Evolutionary conservation across 768 basidiomycete species (phyloP).

Genomic region (Macrolepiota dolichaula): DNA sequence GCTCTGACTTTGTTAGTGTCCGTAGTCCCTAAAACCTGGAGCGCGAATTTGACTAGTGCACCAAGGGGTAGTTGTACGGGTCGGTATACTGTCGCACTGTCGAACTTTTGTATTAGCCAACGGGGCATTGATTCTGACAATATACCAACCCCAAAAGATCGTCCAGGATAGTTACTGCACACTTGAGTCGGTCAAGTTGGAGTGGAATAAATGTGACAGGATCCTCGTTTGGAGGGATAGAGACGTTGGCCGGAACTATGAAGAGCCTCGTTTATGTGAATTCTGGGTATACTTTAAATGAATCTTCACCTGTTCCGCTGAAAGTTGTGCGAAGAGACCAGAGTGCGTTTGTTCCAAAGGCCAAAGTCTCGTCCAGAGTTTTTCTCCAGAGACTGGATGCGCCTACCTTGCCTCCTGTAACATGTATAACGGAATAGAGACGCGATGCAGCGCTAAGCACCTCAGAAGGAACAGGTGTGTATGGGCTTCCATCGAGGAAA

Average conservation of each 20-base stretch:
- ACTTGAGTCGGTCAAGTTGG: constrained; percentile 58
- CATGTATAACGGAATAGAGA: constrained; percentile 61
- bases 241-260: constrained; percentile 1
- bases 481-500: constrained; percentile 52
- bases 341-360: constrained; percentile 65
- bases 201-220: constrained; percentile 49
- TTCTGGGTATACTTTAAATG: background rate
- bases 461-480: constrained; percentile 33
- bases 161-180: constrained; percentile 53
- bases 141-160: constrained; percentile 39
- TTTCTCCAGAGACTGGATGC: constrained; percentile 72
- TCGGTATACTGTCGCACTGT: constrained; percentile 52
- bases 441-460: constrained; percentile 47
- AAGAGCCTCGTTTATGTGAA: background rate
- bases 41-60: constrained; percentile 47
- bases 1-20: constrained; percentile 26
- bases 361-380: constrained; percentile 65
- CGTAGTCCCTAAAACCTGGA: constrained; percentile 40
- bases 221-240: constrained; percentile 30
- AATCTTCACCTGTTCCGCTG: constrained; percentile 37
- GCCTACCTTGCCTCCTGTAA: constrained; percentile 78
- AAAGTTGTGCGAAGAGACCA: constrained; percentile 58
- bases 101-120: constrained; percentile 6
- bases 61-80: constrained; percentile 74
- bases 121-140: background rate